These are phyloP conservation scores for Candida alai DNA, from an alignment of 805 yeast species.

Conservation along the genomic window DNA sequence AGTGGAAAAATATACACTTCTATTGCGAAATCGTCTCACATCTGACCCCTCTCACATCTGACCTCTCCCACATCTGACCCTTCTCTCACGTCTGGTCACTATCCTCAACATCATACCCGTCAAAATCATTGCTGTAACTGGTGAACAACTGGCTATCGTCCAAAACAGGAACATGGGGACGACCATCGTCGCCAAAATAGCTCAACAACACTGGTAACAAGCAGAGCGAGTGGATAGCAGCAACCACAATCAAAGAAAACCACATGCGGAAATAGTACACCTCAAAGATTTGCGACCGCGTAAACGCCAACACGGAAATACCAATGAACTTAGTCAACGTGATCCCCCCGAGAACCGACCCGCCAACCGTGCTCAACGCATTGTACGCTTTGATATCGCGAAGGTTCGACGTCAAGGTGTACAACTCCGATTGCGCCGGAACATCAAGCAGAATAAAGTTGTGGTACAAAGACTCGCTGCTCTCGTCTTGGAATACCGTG, in stretches of 20 bases:
- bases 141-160: slow-evolving; percentile 5
- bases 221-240: slow-evolving; percentile 73
- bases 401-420: slow-evolving; percentile 2
- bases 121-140: slow-evolving; percentile 1
- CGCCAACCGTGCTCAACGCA: slow-evolving; percentile 78
- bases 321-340: slow-evolving; percentile 89
- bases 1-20: too few relatives aligned
- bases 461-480: slow-evolving; percentile 13
- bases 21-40: too few relatives aligned
- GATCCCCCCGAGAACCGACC: slow-evolving; percentile 86
- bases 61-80: too few relatives aligned
- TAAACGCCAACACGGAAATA: slow-evolving; percentile 78
- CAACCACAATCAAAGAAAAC: slow-evolving; percentile 72
- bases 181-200: slow-evolving; percentile 22
- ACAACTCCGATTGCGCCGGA: neutral
- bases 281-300: slow-evolving; percentile 83
- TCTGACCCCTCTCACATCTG: too few relatives aligned
- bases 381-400: slow-evolving; percentile 38
- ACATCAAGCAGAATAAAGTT: slow-evolving; percentile 14
- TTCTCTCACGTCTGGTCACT: slow-evolving; percentile 2
- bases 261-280: slow-evolving; percentile 94
- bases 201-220: slow-evolving; percentile 75
- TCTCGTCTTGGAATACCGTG: slow-evolving; percentile 14
- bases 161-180: slow-evolving; percentile 3
- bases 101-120: slow-evolving; percentile 1